Evolutionary conservation across 208 protist species (phyloP).

Genomic region (Tritrichomonas musculus): DNA sequence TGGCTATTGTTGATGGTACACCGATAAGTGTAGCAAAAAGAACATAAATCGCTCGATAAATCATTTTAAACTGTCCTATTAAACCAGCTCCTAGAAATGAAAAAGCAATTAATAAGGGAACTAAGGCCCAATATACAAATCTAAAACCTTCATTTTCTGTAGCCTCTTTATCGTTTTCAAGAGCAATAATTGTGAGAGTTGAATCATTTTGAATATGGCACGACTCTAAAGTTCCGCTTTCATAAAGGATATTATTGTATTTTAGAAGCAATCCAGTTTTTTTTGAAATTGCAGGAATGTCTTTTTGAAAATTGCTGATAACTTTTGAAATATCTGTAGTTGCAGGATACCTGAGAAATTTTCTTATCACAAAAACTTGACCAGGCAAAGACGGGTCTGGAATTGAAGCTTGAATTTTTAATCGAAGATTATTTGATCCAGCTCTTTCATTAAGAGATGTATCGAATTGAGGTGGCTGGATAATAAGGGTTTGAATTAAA

Average conservation of each 20-base stretch:
- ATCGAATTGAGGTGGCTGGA: no score
- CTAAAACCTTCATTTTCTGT: not conserved
- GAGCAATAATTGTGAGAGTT: not conserved
- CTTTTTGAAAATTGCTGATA: not conserved
- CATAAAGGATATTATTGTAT: constrained; percentile 22
- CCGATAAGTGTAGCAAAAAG: not conserved
- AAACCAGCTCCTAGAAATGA: not conserved
- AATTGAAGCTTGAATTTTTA: not conserved
- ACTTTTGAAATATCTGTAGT: not conserved
- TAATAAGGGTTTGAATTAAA: no score
- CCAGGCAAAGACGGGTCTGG: not conserved
- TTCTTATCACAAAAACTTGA: not conserved
- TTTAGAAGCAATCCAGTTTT: not conserved
- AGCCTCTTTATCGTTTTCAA: not conserved
- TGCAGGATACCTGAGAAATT: not conserved
- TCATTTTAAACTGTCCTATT: not conserved
- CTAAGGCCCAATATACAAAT: not conserved
- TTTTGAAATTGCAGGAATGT: not conserved
- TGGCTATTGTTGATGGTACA: not conserved
- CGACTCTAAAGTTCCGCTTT: not conserved
- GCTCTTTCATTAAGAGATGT: no score
- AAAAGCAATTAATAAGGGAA: not conserved
- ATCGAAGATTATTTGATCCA: not conserved
- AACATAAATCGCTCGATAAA: not conserved
- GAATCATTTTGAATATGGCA: not conserved